Percentiles rank a stretch among this genome's conserved stretches.
Conservation (phyloP, 2,329 filamentous ascomycete genomes). For the Dissoconium aciculare region DNA sequence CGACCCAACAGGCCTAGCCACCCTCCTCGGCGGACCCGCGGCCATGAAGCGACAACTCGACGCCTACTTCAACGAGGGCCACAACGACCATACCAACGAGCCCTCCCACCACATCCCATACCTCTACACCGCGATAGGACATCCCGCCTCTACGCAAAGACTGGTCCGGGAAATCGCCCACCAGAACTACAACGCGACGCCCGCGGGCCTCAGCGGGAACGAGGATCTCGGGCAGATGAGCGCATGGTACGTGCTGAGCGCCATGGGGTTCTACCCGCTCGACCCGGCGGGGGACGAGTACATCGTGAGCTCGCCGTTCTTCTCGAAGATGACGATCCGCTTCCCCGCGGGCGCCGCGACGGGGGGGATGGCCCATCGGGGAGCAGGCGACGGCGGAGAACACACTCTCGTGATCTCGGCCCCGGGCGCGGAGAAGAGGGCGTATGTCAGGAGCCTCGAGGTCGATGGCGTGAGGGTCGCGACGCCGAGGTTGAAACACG, state of each 20-base stretch:
- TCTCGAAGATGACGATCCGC: slow-evolving; percentile 30
- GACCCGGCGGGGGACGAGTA: slow-evolving; percentile 34
- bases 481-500: slow-evolving; percentile 27
- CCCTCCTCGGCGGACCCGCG: slow-evolving; percentile 26
- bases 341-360: slow-evolving; percentile 24
- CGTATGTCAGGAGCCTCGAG: slow-evolving; percentile 29
- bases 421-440: slow-evolving; percentile 27
- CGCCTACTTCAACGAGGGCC: slow-evolving; percentile 31
- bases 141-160: slow-evolving; percentile 27
- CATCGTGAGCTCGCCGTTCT: slow-evolving; percentile 33
- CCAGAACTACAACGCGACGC: slow-evolving; percentile 33
- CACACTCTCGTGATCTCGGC: slow-evolving; percentile 28
- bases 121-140: slow-evolving; percentile 31
- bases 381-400: slow-evolving; percentile 14
- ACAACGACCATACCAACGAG: slow-evolving; percentile 36
- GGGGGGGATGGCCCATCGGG: slow-evolving; percentile 14
- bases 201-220: slow-evolving; percentile 33
- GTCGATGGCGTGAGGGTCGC: slow-evolving; percentile 27
- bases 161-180: slow-evolving; percentile 26
- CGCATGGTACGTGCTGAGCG: slow-evolving; percentile 36
- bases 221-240: slow-evolving; percentile 39
- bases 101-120: slow-evolving; percentile 36
- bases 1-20: slow-evolving; percentile 29
- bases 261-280: slow-evolving; percentile 35
- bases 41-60: slow-evolving; percentile 32